phyloP scores from a whole-genome alignment of 768 basidiomycete species.

The Mycena kentingensis region DNA sequence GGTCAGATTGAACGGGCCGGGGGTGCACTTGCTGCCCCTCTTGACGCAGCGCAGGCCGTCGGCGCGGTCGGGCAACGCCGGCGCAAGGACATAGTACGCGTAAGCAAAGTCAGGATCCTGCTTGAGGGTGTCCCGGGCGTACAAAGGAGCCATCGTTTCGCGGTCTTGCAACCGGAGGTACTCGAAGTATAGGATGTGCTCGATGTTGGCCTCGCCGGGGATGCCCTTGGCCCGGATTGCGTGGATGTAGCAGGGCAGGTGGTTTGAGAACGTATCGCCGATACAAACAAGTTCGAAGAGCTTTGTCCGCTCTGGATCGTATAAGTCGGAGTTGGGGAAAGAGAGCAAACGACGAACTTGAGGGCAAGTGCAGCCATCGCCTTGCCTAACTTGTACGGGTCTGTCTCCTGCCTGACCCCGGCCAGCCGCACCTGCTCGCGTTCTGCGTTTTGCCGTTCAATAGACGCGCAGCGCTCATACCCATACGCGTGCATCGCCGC shows the following conservation, averaged over 20 bases:
- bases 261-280: constrained; percentile 44
- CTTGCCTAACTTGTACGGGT: neutral
- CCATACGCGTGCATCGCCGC: neutral
- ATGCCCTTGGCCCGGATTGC: constrained; percentile 37
- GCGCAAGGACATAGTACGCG: constrained; percentile 41
- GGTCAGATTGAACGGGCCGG: constrained; percentile 26
- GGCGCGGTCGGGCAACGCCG: constrained; percentile 37
- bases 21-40: constrained; percentile 44
- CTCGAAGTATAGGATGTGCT: constrained; percentile 51
- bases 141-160: constrained; percentile 34
- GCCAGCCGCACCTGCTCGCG: constrained; percentile 22
- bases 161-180: constrained; percentile 37
- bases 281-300: constrained; percentile 37
- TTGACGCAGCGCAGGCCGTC: constrained; percentile 44
- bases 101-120: constrained; percentile 47
- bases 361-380: neutral
- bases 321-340: constrained; percentile 36
- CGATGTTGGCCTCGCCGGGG: constrained; percentile 35
- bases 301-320: constrained; percentile 33
- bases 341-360: constrained; percentile 24
- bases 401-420: constrained; percentile 28
- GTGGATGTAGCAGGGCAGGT: constrained; percentile 42
- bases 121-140: constrained; percentile 37
- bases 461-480: neutral
- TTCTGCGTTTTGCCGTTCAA: neutral